Evolutionary conservation across 2,329 filamentous ascomycete genomes (phyloP).

Genomic region (Colletotrichum chlorophyti): DNA sequence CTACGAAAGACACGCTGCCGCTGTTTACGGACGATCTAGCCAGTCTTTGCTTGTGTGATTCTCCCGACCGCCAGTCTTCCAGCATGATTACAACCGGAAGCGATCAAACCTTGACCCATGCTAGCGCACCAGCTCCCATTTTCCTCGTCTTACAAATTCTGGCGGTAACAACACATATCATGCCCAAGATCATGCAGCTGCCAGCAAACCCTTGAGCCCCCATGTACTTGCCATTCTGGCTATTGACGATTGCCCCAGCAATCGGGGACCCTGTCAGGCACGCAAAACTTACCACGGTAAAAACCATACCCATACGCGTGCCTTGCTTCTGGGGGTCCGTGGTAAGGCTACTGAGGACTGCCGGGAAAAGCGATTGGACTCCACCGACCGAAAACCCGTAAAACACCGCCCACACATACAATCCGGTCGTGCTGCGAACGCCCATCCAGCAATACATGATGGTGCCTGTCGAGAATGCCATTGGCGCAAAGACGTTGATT

Average conservation of each 20-base stretch:
- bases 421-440: constrained; percentile 31
- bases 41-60: too few species aligned
- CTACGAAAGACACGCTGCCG: too few species aligned
- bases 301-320: constrained; percentile 50
- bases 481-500: constrained; percentile 56
- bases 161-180: constrained; percentile 24
- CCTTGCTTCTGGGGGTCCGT: constrained; percentile 49
- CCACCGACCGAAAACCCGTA: constrained; percentile 37
- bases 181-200: constrained; percentile 23
- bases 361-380: constrained; percentile 41
- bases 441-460: constrained; percentile 40
- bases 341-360: constrained; percentile 47
- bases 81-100: too few species aligned
- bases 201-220: constrained; percentile 33
- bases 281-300: constrained; percentile 47
- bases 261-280: constrained; percentile 49
- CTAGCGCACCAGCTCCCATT: constrained; percentile 3
- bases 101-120: constrained; percentile 11
- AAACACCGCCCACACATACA: constrained; percentile 37
- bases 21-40: too few species aligned
- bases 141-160: constrained; percentile 25
- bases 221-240: constrained; percentile 30
- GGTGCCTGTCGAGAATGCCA: constrained; percentile 32
- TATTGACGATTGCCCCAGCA: constrained; percentile 38
- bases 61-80: too few species aligned